phyloP scores from a whole-genome alignment of 805 yeast genomes.

The Metschnikowia noctiluminum region DNA sequence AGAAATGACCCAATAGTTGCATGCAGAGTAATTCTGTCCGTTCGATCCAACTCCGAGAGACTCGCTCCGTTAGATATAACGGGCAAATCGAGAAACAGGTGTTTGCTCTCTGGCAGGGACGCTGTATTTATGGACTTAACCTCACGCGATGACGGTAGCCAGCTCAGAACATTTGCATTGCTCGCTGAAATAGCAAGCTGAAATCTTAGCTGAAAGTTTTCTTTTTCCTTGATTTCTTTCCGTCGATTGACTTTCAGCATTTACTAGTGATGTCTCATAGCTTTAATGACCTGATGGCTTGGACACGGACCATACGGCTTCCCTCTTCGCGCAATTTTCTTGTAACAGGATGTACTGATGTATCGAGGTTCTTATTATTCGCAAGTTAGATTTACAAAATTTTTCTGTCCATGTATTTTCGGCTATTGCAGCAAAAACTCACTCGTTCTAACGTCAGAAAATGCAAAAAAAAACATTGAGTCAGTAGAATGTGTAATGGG shows the following conservation, averaged over 20 bases:
- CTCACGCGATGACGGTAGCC: constrained; percentile 28
- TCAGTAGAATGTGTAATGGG: no score
- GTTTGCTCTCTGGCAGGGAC: constrained; percentile 3
- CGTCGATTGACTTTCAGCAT: constrained; percentile 29
- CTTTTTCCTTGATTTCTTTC: constrained; percentile 44
- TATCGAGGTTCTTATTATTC: no score
- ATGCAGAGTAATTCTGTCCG: background rate
- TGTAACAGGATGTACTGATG: no score
- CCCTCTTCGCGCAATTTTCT: background rate
- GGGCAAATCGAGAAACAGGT: constrained; percentile 31
- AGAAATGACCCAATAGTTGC: constrained; percentile 31
- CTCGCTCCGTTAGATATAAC: constrained; percentile 33
- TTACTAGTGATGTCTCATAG: no score
- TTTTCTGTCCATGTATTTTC: no score
- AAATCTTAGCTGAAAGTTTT: constrained; percentile 45
- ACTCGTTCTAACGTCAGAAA: no score
- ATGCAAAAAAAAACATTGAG: no score
- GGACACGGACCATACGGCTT: background rate
- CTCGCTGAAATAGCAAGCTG: constrained; percentile 41
- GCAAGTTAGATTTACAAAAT: no score
- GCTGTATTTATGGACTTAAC: background rate
- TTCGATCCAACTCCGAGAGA: constrained; percentile 20
- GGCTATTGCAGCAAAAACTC: no score
- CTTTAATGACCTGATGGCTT: no score
- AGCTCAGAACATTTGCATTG: constrained; percentile 33